Evolutionary conservation across 805 yeast species (phyloP), one percentile per base, ranked within the genome.

Genomic region (Ogataea haglerorum): DNA sequence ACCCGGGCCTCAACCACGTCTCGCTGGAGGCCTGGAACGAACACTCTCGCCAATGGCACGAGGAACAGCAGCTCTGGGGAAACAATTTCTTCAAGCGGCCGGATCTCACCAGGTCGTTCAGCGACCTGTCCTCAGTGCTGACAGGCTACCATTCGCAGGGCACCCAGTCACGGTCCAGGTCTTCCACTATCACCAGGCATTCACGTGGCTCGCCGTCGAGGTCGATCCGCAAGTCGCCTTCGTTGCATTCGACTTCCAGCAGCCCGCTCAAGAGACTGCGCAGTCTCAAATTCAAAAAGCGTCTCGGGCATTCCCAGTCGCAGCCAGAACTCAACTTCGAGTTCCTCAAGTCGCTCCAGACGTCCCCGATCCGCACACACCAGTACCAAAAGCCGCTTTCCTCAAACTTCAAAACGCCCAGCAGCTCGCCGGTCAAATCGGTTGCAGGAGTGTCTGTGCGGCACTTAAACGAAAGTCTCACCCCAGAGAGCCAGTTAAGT

Each of bases 1-100:
- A 36, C 10, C 48, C 49, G 1, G 47, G 47, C 7, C 10, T 53
- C 22, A 47, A 48, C 30, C 56, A 54, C 33, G 52, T 58, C 8
- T 55, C 61, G 10, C 42, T 56, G n/a, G 62, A 58, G n/a, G 31
- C 56, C 3, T 58, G 63, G 63, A 49, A 57, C 12, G 35, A 47
- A 10, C 51, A 57, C 30, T 43, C 54, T 1, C 42, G 35, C 6
- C 33, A 27, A 2, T 58, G 63, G 63, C 19, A 46, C 12, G 38
- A 42, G 10, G 46, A 49, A 31, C 54, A 50, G 35, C 53, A 53
- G 24, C 21, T 25, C 21, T 22, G 38, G 36, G 21, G 46, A 46
- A 26, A 19, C 34, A 14, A 28, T 38, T 31, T 36, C 34, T 34
- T 31, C 49, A 15, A 46, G 21, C 34, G 36, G 19, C 25, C 38